phyloP scores from a whole-genome alignment of 169 alveolate species.

The Plasmodium billcollinsi region DNA sequence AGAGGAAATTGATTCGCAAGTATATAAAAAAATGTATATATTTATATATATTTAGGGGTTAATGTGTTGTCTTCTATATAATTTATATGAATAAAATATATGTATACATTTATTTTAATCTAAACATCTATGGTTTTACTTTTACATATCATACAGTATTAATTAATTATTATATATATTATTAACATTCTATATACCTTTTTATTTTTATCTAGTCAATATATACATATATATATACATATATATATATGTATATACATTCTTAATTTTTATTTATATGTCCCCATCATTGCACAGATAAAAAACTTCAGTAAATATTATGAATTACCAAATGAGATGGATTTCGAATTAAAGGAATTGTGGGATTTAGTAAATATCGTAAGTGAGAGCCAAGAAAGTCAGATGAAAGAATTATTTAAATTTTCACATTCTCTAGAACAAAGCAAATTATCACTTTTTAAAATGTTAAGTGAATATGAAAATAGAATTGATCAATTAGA shows the following conservation, averaged over 20 bases:
- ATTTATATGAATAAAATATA: background rate
- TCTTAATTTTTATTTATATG: background rate
- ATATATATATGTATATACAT: background rate
- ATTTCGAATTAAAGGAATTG: slow-evolving; percentile 46
- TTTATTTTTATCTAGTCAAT: no score
- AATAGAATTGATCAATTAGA: slow-evolving; percentile 72
- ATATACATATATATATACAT: background rate
- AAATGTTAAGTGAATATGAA: slow-evolving; percentile 75
- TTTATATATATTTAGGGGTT: background rate
- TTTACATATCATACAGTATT: background rate
- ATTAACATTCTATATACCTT: no score
- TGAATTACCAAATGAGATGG: slow-evolving; percentile 33
- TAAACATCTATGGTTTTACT: background rate
- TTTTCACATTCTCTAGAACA: slow-evolving; percentile 33
- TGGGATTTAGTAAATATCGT: slow-evolving; percentile 18
- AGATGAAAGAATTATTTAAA: slow-evolving; percentile 6
- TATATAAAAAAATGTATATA: background rate
- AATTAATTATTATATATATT: no score
- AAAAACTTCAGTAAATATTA: slow-evolving; percentile 24
- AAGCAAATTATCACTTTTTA: slow-evolving; percentile 58
- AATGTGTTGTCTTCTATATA: background rate
- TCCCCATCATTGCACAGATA: slow-evolving; percentile 25
- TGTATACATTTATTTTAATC: background rate
- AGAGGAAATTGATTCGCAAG: slow-evolving; percentile 61
- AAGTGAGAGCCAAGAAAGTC: slow-evolving; percentile 46